Conservation (phyloP, 2,329 filamentous ascomycete genomes). For the Colletotrichum australisinense region DNA sequence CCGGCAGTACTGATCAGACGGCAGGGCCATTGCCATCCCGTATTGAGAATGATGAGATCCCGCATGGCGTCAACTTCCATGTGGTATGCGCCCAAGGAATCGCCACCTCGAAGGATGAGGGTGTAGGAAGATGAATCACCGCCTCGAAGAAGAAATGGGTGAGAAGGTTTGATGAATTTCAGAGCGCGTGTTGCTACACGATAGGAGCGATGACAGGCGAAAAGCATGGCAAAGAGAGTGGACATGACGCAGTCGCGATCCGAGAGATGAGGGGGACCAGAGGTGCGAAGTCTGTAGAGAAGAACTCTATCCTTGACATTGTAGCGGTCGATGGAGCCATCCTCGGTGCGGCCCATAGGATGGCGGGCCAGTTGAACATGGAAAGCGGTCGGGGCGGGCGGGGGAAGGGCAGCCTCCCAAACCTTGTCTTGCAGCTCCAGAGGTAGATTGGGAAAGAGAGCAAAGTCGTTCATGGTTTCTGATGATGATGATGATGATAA, state of each 20-base stretch:
- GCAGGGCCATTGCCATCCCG: conserved; percentile 12
- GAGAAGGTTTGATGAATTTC: background rate
- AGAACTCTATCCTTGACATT: conserved; percentile 15
- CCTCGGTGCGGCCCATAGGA: conserved; percentile 11
- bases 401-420: background rate
- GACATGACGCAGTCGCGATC: conserved; percentile 18
- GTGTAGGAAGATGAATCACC: background rate
- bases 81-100: background rate
- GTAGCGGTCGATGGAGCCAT: conserved; percentile 14
- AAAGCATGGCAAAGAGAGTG: conserved; percentile 7
- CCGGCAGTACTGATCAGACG: conserved; percentile 6
- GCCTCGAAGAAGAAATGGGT: background rate
- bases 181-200: conserved; percentile 8
- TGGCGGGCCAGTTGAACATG: conserved; percentile 8
- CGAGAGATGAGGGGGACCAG: background rate
- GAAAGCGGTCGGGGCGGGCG: conserved; percentile 2
- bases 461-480: background rate
- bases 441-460: background rate
- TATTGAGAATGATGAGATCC: conserved; percentile 5
- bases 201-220: conserved; percentile 2
- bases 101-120: background rate
- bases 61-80: conserved; percentile 5
- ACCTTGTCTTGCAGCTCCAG: conserved; percentile 14
- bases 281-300: conserved; percentile 3
- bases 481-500: background rate